These are phyloP conservation scores for Rhamnella rubrinervis DNA, from an alignment of 331 rosid genomes.

Conservation along the genomic window DNA sequence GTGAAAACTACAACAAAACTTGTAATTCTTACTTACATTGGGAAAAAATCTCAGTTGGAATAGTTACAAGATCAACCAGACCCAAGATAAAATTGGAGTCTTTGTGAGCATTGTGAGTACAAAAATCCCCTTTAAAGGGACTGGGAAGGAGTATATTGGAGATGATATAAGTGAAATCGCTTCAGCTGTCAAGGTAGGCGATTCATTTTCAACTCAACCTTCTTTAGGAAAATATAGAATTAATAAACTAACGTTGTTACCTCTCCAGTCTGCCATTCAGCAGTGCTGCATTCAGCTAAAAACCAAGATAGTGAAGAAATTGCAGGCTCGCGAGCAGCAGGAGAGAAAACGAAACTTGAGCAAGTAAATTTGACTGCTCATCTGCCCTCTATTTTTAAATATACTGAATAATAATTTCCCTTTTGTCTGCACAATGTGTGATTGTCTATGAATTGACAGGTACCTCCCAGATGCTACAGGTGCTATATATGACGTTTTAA, in stretches of 20 bases:
- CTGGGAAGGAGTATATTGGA: slow-evolving; percentile 97
- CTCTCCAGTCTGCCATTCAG: slow-evolving; percentile 82
- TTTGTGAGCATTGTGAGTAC: slow-evolving; percentile 95
- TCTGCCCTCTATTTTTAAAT: slow-evolving; percentile 21
- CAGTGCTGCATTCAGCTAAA: slow-evolving; percentile 94
- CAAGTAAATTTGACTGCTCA: slow-evolving; percentile 41
- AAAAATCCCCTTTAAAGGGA: slow-evolving; percentile 96
- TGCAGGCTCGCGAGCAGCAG: slow-evolving; percentile 97
- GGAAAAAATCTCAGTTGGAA: slow-evolving; percentile 54
- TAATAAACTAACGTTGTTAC: slow-evolving; percentile 27
- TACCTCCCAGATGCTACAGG: slow-evolving; percentile 71
- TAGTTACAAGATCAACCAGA: slow-evolving; percentile 91
- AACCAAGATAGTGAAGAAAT: slow-evolving; percentile 85
- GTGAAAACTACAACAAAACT: background rate
- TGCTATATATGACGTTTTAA: slow-evolving; percentile 63
- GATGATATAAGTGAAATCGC: slow-evolving; percentile 95
- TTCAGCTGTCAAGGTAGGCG: slow-evolving; percentile 85
- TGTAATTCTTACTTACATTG: slow-evolving; percentile 9
- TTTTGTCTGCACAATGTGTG: slow-evolving; percentile 14
- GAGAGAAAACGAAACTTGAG: slow-evolving; percentile 91
- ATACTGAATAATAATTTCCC: slow-evolving; percentile 5
- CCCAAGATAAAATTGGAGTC: slow-evolving; percentile 93
- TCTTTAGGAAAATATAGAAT: slow-evolving; percentile 4
- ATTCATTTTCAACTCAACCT: slow-evolving; percentile 13
- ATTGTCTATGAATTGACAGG: slow-evolving; percentile 48